Percentiles rank a stretch among this genome's conserved stretches.
These are phyloP conservation scores for Aspergillus indologenus DNA, from an alignment of 495 filamentous ascomycete genomes.

Conservation along the genomic window DNA sequence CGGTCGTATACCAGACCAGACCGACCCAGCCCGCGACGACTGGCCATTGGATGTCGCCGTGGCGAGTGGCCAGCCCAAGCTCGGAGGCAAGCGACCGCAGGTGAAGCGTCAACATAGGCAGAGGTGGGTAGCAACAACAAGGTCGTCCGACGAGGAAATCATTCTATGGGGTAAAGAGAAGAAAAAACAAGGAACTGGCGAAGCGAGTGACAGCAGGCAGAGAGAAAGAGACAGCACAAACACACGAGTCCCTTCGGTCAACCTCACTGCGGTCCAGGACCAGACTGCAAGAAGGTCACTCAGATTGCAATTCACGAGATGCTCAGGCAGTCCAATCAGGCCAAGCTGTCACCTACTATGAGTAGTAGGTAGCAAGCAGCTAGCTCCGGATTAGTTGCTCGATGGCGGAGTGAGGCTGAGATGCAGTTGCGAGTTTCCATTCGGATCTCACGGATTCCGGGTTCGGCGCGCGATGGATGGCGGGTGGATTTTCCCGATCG, in stretches of 20 bases:
- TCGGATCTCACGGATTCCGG: conserved; percentile 16
- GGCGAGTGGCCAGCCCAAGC: conserved; percentile 26
- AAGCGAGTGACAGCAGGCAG: neutral
- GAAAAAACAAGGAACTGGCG: neutral
- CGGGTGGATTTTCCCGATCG: neutral
- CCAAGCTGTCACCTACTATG: too few relatives aligned
- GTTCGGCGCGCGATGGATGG: neutral
- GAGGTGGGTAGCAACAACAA: conserved; percentile 1
- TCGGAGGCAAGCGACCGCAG: conserved; percentile 24
- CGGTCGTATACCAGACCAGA: conserved; percentile 57
- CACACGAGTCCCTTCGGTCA: too few relatives aligned
- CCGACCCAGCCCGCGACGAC: conserved; percentile 46
- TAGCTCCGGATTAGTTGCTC: too few relatives aligned
- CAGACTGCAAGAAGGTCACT: too few relatives aligned
- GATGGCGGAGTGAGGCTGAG: neutral
- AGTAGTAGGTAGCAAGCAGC: neutral
- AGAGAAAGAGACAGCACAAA: neutral
- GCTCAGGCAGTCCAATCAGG: too few relatives aligned
- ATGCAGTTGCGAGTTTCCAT: conserved; percentile 4
- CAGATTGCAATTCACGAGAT: too few relatives aligned
- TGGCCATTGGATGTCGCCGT: conserved; percentile 36
- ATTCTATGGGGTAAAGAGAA: conserved; percentile 44
- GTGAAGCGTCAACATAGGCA: conserved; percentile 38
- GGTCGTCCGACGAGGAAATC: conserved; percentile 11
- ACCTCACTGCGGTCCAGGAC: neutral